Base-by-base conservation (phyloP, 768 basidiomycete species). In the Heimioporus sp. region DNA sequence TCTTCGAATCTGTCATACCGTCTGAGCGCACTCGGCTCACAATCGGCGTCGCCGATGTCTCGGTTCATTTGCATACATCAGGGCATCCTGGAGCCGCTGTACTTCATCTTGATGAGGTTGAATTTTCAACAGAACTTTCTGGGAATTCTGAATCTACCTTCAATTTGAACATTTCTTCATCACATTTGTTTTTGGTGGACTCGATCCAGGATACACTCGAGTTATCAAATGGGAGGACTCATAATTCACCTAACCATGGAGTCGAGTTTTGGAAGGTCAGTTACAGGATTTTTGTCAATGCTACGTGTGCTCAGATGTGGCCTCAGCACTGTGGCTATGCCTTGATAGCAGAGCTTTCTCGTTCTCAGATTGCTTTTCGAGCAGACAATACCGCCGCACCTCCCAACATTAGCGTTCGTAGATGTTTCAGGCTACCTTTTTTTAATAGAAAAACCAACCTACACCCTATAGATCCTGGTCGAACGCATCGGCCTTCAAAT, bases 1-100 rank as follows among this genome's bases (percentile, higher is more conserved):
- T 90, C 1, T 99, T 99, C 63, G 95, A 95, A 67, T 80, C 92
- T 20, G 93, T 97, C 12, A 82, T 93, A 15, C 97, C 97, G 2
- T 92, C 79, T 49, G 97, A 98, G 65, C 72, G 87, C 39, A 98
- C 93, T 7, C 73, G 76, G 11, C 69, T 98, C 21, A 73, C 77
- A n/a, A 53, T 95, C 32, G 80, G 77, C 55, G 61, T 93, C 19
- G 52, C 72, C 16, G 87, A 94, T 59, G 80, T 83, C 10, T 88
- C 90, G 0, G 59, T 90, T 11, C 82, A 84, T 45, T 53, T 80
- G 2, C 72, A 81, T 19, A 79, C 86, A 1, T 79, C 80, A 1
- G 78, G 65, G 0, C 72, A 86, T 58, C 73, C 78, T 2, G 90
- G 92, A 16, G 80, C 83, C 3, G 55, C 89, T n/a, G 78, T 90